Evolutionary conservation across 1,284 basidiomycete species (phyloP).

Genomic region (Erythrobasidium hasegawianum): DNA sequence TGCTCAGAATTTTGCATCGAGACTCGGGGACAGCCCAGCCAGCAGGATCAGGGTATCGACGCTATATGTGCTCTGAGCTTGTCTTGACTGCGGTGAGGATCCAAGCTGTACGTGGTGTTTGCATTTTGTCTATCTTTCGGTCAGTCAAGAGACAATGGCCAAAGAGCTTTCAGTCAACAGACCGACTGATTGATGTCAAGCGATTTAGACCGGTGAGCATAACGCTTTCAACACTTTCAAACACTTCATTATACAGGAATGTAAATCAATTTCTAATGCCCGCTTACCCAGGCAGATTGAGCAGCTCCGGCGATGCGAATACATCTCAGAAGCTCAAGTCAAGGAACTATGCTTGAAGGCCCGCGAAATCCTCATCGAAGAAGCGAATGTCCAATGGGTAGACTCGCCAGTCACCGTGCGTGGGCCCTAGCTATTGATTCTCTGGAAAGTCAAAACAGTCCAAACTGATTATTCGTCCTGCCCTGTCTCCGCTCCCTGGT

Average conservation of each 20-base stretch:
- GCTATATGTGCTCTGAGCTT: no score
- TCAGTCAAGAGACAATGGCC: background rate
- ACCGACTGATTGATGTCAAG: conserved; percentile 25
- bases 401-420: conserved; percentile 92
- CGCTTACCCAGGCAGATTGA: conserved; percentile 49
- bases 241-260: background rate
- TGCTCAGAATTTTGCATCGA: no score
- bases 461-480: background rate
- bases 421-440: conserved; percentile 31
- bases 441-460: background rate
- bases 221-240: background rate
- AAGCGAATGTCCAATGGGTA: conserved; percentile 93
- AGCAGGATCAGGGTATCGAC: background rate
- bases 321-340: conserved; percentile 87
- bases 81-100: background rate
- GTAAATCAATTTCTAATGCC: background rate
- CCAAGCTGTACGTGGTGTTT: no score
- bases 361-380: conserved; percentile 92
- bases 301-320: conserved; percentile 83
- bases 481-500: background rate
- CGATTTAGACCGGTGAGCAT: conserved; percentile 32
- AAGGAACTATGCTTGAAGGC: conserved; percentile 91
- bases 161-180: background rate
- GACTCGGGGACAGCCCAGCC: background rate
- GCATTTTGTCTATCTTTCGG: background rate